Evolutionary conservation across 257 asterid genomes (phyloP).

Genomic region (Ilex aquifolium): DNA sequence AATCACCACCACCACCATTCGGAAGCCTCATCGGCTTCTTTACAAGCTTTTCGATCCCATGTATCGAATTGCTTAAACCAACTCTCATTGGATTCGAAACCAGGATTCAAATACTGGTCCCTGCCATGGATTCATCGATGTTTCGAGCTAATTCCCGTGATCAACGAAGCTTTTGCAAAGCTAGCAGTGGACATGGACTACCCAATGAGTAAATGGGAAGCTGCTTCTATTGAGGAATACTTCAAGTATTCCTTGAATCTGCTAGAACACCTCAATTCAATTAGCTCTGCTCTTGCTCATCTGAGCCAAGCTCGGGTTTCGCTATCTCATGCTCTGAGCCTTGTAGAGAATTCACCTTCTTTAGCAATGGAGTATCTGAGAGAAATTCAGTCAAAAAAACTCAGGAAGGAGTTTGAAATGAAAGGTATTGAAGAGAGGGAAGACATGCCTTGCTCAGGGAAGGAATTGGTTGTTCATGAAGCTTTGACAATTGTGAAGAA

Average conservation of each 20-base stretch:
- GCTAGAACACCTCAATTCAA: constrained; percentile 41
- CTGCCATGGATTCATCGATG: constrained; percentile 25
- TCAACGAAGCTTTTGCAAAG: constrained; percentile 41
- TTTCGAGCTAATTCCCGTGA: constrained; percentile 30
- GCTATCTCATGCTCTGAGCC: constrained; percentile 31
- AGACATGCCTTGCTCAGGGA: constrained; percentile 23
- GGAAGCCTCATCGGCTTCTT: constrained; percentile 24
- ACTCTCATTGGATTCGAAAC: constrained; percentile 16
- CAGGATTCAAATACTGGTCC: constrained; percentile 26
- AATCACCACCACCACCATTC: constrained; percentile 18
- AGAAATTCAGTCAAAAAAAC: constrained; percentile 18
- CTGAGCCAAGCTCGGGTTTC: constrained; percentile 38
- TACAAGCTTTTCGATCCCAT: constrained; percentile 34
- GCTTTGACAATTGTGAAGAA: constrained; percentile 30
- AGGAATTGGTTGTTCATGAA: constrained; percentile 33
- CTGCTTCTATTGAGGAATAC: constrained; percentile 34
- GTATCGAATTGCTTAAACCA: constrained; percentile 26
- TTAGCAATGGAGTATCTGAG: constrained; percentile 12
- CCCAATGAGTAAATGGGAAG: constrained; percentile 50
- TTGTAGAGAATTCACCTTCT: constrained; percentile 19
- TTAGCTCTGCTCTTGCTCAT: constrained; percentile 43
- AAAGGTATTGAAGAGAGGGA: constrained; percentile 15
- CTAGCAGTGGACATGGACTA: constrained; percentile 45
- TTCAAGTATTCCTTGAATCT: constrained; percentile 34
- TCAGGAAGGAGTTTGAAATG: constrained; percentile 18